A percentile compares a stretch with the other conserved stretches of the same genome.
These are phyloP conservation scores for Paxillus rubicundulus DNA, from an alignment of 768 basidiomycete genomes.

Conservation along the genomic window DNA sequence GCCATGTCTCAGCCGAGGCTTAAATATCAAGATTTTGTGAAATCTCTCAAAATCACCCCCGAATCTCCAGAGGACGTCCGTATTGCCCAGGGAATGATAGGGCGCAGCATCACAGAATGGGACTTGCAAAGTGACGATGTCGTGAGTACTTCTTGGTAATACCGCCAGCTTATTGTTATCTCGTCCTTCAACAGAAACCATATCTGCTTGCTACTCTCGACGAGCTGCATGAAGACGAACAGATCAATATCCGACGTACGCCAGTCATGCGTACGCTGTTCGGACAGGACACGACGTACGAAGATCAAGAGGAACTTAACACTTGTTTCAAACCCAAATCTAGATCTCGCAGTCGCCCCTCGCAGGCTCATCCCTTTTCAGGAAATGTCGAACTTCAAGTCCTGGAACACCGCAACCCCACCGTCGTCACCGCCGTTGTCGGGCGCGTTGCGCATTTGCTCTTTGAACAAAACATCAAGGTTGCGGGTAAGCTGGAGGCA, in stretches of 20 bases:
- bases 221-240: conserved; percentile 34
- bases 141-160: conserved; percentile 35
- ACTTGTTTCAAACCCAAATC: conserved; percentile 11
- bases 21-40: conserved; percentile 40
- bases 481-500: conserved; percentile 32
- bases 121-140: conserved; percentile 47
- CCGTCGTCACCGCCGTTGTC: conserved; percentile 47
- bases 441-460: conserved; percentile 45
- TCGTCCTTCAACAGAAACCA: conserved; percentile 33
- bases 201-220: conserved; percentile 41
- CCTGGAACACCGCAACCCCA: conserved; percentile 37
- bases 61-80: conserved; percentile 31
- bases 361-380: conserved; percentile 10
- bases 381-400: conserved; percentile 27
- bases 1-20: conserved; percentile 35
- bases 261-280: conserved; percentile 41
- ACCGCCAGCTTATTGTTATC: neutral
- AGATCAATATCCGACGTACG: conserved; percentile 36
- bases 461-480: conserved; percentile 44
- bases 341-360: conserved; percentile 11
- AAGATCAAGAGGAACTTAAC: conserved; percentile 11
- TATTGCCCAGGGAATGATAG: conserved; percentile 38
- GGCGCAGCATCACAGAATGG: conserved; percentile 38
- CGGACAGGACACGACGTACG: conserved; percentile 24
- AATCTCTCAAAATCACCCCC: conserved; percentile 31